A percentile compares a stretch with the other conserved stretches of the same genome.
Conservation (phyloP, 2,329 filamentous ascomycete genomes). For the Alternaria postmessia region DNA sequence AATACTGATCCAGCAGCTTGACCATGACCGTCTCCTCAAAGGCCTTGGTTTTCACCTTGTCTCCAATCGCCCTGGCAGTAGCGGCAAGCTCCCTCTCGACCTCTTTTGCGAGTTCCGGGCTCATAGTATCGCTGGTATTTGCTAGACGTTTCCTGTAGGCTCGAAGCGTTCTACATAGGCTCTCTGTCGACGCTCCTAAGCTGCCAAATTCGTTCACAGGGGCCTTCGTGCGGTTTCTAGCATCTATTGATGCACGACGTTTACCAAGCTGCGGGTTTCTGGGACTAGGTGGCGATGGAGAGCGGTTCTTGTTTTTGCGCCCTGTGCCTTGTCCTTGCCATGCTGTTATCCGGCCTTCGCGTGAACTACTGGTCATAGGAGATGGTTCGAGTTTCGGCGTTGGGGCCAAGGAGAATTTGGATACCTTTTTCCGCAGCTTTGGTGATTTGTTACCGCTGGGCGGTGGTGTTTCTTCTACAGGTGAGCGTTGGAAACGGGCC, state of each 20-base stretch:
- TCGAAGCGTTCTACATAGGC: constrained; percentile 64
- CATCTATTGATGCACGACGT: constrained; percentile 60
- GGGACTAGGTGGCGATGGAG: constrained; percentile 54
- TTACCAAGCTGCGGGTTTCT: constrained; percentile 47
- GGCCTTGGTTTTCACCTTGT: constrained; percentile 51
- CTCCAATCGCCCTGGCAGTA: constrained; percentile 55
- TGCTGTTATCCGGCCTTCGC: constrained; percentile 29
- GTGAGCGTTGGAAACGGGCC: constrained; percentile 73
- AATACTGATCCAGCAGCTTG: constrained; percentile 77
- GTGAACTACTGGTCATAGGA: constrained; percentile 39
- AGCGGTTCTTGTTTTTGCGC: constrained; percentile 48
- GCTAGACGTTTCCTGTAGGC: constrained; percentile 67
- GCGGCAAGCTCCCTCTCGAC: constrained; percentile 65
- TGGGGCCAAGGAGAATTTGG: constrained; percentile 60
- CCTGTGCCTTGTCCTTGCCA: constrained; percentile 29
- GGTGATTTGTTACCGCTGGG: constrained; percentile 57
- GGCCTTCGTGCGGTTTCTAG: constrained; percentile 58
- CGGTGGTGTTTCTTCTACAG: constrained; percentile 48
- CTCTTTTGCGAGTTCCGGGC: constrained; percentile 58
- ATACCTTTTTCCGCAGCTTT: constrained; percentile 63
- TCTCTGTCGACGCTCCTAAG: constrained; percentile 58
- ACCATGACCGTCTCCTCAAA: constrained; percentile 55
- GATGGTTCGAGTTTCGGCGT: constrained; percentile 56
- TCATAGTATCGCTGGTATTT: constrained; percentile 56
- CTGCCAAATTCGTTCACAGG: constrained; percentile 45